Evolutionary conservation across 805 yeast genomes (phyloP).

Genomic region (Wickerhamiella musiphila): DNA sequence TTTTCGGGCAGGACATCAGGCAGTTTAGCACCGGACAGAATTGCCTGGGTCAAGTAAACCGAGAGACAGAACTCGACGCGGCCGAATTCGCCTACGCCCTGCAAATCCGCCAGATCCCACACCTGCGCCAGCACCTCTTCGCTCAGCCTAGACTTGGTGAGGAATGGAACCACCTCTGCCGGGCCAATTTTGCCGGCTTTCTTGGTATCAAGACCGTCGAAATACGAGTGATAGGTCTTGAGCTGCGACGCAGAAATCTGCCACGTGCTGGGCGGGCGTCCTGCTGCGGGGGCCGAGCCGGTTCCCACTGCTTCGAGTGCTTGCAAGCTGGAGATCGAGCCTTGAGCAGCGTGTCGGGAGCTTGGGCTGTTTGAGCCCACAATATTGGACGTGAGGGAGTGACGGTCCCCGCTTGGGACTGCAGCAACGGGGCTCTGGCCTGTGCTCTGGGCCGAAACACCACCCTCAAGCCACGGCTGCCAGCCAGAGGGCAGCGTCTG

Average conservation of each 20-base stretch:
- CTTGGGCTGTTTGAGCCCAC: not conserved
- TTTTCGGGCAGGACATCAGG: constrained; percentile 33
- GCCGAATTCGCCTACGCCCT: constrained; percentile 68
- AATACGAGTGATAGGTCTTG: constrained; percentile 63
- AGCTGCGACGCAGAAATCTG: constrained; percentile 46
- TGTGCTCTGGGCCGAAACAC: not conserved
- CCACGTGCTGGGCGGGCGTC: constrained; percentile 29
- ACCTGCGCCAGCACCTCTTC: constrained; percentile 74
- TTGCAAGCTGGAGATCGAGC: constrained; percentile 1
- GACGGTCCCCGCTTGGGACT: not conserved
- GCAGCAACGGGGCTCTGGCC: not conserved
- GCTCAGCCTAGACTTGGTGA: constrained; percentile 70
- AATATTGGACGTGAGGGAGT: not conserved
- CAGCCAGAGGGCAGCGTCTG: constrained; percentile 26
- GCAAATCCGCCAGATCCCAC: constrained; percentile 90
- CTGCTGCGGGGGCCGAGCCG: constrained; percentile 7
- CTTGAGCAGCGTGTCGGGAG: constrained; percentile 2
- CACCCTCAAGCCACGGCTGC: constrained; percentile 16
- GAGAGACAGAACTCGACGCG: constrained; percentile 81
- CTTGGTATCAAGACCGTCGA: constrained; percentile 56
- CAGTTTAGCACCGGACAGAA: constrained; percentile 55
- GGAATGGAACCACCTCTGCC: constrained; percentile 69
- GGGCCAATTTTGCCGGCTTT: constrained; percentile 51
- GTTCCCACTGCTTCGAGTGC: constrained; percentile 11
- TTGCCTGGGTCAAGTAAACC: constrained; percentile 78